These are phyloP conservation scores for Pharus latifolius DNA, from an alignment of 176 grass and related monocot genomes.

Conservation along the genomic window DNA sequence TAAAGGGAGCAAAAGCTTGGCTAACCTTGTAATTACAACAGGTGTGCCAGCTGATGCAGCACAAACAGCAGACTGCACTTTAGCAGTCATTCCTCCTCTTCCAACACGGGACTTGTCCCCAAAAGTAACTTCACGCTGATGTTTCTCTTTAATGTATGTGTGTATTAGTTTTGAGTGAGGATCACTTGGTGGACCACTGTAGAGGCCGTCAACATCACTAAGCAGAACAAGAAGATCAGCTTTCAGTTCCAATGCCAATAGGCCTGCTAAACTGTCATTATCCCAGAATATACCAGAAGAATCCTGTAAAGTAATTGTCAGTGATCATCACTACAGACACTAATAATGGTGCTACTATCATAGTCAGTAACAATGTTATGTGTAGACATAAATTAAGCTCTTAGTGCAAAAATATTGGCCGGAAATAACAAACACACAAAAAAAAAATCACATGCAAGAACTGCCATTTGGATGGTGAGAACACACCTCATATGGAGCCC, in stretches of 20 bases:
- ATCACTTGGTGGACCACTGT: slow-evolving; percentile 80
- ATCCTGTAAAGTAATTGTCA: slow-evolving; percentile 48
- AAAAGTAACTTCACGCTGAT: slow-evolving; percentile 81
- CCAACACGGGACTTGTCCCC: slow-evolving; percentile 97
- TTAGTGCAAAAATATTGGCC: neutral
- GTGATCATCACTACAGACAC: neutral
- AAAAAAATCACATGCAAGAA: neutral
- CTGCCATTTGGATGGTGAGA: neutral
- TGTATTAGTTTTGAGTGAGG: slow-evolving; percentile 75
- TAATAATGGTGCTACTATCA: neutral
- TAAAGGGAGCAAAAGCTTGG: neutral
- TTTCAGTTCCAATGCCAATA: slow-evolving; percentile 87
- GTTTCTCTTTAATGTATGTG: slow-evolving; percentile 86
- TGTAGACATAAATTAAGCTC: neutral
- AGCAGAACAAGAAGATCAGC: slow-evolving; percentile 86
- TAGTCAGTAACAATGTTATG: neutral
- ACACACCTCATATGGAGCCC: slow-evolving; percentile 91
- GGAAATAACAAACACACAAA: neutral
- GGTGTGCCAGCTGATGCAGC: slow-evolving; percentile 74
- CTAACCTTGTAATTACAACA: slow-evolving; percentile 84
- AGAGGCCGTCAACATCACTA: slow-evolving; percentile 97
- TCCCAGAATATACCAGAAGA: slow-evolving; percentile 99
- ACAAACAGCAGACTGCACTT: slow-evolving; percentile 81
- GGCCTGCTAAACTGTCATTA: slow-evolving; percentile 97
- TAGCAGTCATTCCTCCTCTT: slow-evolving; percentile 96